Percentiles rank a stretch among this genome's conserved stretches.
These are phyloP conservation scores for Citeromyces matritensis DNA, from an alignment of 805 yeast genomes.

Conservation along the genomic window DNA sequence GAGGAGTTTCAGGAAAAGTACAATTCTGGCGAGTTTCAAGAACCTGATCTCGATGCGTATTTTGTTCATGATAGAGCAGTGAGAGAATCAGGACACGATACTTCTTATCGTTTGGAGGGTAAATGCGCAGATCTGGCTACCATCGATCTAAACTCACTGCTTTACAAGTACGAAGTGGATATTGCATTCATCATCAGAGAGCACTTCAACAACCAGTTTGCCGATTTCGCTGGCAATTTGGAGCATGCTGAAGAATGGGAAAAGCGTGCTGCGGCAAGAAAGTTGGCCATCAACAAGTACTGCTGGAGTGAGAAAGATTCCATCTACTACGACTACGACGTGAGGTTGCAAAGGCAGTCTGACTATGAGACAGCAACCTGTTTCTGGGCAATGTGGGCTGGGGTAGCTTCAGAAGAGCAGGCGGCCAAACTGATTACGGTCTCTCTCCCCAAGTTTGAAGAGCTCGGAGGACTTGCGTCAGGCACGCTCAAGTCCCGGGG, in stretches of 20 bases:
- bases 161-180: slow-evolving; percentile 83
- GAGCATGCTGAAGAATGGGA: slow-evolving; percentile 49
- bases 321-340: slow-evolving; percentile 74
- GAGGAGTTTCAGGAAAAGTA: slow-evolving; percentile 58
- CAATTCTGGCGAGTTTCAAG: slow-evolving; percentile 48
- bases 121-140: slow-evolving; percentile 83
- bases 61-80: slow-evolving; percentile 89
- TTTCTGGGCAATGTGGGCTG: slow-evolving; percentile 88
- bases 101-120: slow-evolving; percentile 81
- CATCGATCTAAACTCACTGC: slow-evolving; percentile 70
- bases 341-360: slow-evolving; percentile 36
- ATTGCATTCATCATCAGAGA: slow-evolving; percentile 50
- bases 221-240: slow-evolving; percentile 17
- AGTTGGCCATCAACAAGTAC: slow-evolving; percentile 42
- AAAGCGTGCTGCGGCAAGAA: slow-evolving; percentile 38
- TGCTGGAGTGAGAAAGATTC: slow-evolving; percentile 76
- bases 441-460: slow-evolving; percentile 61
- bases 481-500: slow-evolving; percentile 73
- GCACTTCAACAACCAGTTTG: slow-evolving; percentile 35
- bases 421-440: slow-evolving; percentile 45
- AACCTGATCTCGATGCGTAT: slow-evolving; percentile 78
- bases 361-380: slow-evolving; percentile 78
- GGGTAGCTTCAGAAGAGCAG: slow-evolving; percentile 48
- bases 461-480: slow-evolving; percentile 77
- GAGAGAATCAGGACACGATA: slow-evolving; percentile 94